A percentile compares a stretch with the other conserved stretches of the same genome.
phyloP scores from a whole-genome alignment of 805 yeast species.

The Ogataea populi-albae region DNA sequence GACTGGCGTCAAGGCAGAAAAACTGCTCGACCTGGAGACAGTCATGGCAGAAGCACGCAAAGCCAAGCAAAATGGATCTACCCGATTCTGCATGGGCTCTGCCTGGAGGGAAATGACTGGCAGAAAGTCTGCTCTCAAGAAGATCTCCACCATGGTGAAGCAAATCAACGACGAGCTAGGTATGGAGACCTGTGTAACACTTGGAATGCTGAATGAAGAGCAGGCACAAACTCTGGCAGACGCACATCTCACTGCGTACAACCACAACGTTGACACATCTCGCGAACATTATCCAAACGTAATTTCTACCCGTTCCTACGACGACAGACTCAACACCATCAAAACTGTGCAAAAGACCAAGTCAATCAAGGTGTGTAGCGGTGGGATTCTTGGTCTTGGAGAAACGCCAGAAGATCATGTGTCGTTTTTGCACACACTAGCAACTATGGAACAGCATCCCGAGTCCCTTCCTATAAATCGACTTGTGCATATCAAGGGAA shows the following conservation, averaged over 20 bases:
- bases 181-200: constrained; percentile 76
- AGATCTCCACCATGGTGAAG: constrained; percentile 62
- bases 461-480: constrained; percentile 80
- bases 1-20: constrained; percentile 72
- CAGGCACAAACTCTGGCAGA: constrained; percentile 59
- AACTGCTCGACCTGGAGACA: constrained; percentile 56
- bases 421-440: constrained; percentile 61
- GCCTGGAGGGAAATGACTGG: constrained; percentile 89
- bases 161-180: constrained; percentile 57
- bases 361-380: constrained; percentile 70
- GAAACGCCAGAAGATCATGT: constrained; percentile 71
- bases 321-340: constrained; percentile 68
- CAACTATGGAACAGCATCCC: constrained; percentile 71
- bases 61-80: constrained; percentile 69
- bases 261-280: constrained; percentile 78
- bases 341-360: constrained; percentile 54
- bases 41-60: constrained; percentile 61
- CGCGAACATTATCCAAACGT: constrained; percentile 73
- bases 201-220: constrained; percentile 71
- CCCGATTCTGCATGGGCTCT: constrained; percentile 82
- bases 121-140: constrained; percentile 61
- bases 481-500: constrained; percentile 75
- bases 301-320: constrained; percentile 66
- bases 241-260: constrained; percentile 79
- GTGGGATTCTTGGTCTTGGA: constrained; percentile 78